A percentile compares a stretch with the other conserved stretches of the same genome.
Conservation (phyloP, 305 asterid genomes). For the Coffea humblotiana region DNA sequence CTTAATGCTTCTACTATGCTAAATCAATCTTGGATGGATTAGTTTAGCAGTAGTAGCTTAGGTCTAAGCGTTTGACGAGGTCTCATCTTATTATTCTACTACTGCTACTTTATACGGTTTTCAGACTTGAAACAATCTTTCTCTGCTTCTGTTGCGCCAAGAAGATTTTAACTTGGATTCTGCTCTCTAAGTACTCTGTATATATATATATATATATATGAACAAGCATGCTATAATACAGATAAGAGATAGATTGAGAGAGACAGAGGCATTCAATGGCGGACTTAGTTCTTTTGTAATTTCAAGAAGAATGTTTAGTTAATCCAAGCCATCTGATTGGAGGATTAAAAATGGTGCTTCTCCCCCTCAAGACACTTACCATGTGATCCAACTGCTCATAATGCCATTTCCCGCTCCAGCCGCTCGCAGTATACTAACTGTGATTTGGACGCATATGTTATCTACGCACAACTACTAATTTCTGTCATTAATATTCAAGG, state of each 20-base stretch:
- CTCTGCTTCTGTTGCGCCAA: background rate
- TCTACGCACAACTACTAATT: no score
- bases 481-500: no score
- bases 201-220: background rate
- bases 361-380: constrained; percentile 10
- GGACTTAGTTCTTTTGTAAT: background rate
- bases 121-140: background rate
- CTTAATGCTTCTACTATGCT: background rate
- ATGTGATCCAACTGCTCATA: constrained; percentile 21
- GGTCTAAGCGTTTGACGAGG: background rate
- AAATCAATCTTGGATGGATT: no score
- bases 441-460: background rate
- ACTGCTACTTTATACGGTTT: no score
- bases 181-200: background rate
- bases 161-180: background rate
- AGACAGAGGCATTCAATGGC: background rate
- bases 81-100: background rate
- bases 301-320: constrained; percentile 24
- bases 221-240: no score
- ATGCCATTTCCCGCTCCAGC: background rate
- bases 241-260: background rate
- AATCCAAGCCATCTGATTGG: constrained; percentile 26
- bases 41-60: background rate
- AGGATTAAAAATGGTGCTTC: constrained; percentile 5
- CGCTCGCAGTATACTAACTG: background rate